A percentile compares a stretch with the other conserved stretches of the same genome.
Conservation (phyloP, 2,329 filamentous ascomycete species). For the Diaporthe sp. region DNA sequence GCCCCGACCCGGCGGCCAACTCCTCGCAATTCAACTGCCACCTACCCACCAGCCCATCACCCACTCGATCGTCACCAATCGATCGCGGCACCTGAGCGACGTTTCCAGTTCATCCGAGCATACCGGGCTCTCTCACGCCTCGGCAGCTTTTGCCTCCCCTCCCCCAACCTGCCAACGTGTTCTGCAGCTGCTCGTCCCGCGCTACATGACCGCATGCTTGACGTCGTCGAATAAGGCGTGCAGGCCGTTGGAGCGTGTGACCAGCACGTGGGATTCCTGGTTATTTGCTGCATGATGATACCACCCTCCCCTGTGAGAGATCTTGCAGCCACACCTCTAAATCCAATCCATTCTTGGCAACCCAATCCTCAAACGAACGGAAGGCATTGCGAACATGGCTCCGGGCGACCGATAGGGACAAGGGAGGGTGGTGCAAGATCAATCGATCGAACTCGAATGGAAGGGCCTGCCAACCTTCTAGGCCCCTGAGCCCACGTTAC, state of each 20-base stretch:
- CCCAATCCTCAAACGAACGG: neutral
- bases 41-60: too few relatives aligned
- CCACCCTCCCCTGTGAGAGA: conserved; percentile 23
- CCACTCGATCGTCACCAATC: neutral
- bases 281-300: conserved; percentile 18
- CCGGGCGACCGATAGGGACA: conserved; percentile 12
- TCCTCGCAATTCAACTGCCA: neutral
- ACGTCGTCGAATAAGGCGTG: conserved; percentile 17
- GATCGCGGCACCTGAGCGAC: conserved; percentile 9
- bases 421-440: conserved; percentile 1
- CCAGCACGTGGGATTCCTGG: conserved; percentile 27
- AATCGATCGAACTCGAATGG: conserved; percentile 16
- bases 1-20: neutral
- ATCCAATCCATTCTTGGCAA: conserved; percentile 16
- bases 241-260: conserved; percentile 28
- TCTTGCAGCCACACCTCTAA: conserved; percentile 16
- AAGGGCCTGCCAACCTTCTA: conserved; percentile 13
- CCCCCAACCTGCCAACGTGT: neutral
- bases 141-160: neutral
- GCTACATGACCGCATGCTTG: conserved; percentile 25
- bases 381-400: conserved; percentile 10
- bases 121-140: conserved; percentile 3
- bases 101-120: conserved; percentile 26
- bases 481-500: conserved; percentile 17
- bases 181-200: conserved; percentile 25